These are phyloP conservation scores for Parachaetomium inaequale DNA, from an alignment of 495 filamentous ascomycete genomes.

Conservation along the genomic window DNA sequence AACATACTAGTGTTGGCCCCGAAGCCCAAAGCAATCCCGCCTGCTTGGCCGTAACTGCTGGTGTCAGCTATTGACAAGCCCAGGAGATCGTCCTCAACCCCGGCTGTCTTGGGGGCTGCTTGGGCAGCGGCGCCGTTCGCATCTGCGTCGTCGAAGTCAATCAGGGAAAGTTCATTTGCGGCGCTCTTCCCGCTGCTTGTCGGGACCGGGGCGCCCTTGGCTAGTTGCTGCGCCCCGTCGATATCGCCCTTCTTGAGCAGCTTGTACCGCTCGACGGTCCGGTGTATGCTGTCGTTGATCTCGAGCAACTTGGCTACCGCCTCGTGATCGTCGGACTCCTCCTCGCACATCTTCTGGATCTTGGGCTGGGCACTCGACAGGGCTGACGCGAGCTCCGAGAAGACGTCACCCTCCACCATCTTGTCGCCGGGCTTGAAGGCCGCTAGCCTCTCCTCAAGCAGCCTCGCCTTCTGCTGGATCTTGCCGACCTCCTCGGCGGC, in stretches of 20 bases:
- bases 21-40: slow-evolving; percentile 83
- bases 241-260: slow-evolving; percentile 90
- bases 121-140: slow-evolving; percentile 46
- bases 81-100: slow-evolving; percentile 52
- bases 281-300: slow-evolving; percentile 98
- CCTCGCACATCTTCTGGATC: slow-evolving; percentile 98
- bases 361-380: slow-evolving; percentile 94
- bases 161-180: slow-evolving; percentile 84
- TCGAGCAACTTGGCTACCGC: slow-evolving; percentile 92
- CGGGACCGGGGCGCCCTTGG: slow-evolving; percentile 69
- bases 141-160: slow-evolving; percentile 79
- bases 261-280: slow-evolving; percentile 92
- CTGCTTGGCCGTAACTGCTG: slow-evolving; percentile 60
- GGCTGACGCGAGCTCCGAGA: slow-evolving; percentile 90
- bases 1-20: slow-evolving; percentile 61
- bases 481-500: slow-evolving; percentile 91
- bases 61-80: slow-evolving; percentile 51
- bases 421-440: slow-evolving; percentile 76
- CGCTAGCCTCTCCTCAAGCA: slow-evolving; percentile 90
- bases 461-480: slow-evolving; percentile 86
- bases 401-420: slow-evolving; percentile 87
- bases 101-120: slow-evolving; percentile 27
- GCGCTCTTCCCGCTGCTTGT: slow-evolving; percentile 65
- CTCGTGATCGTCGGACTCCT: slow-evolving; percentile 94
- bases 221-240: slow-evolving; percentile 79